A percentile compares a stretch with the other conserved stretches of the same genome.
These are phyloP conservation scores for Vitis hybrid DNA, from an alignment of 177 flowering plant species.

Conservation along the genomic window DNA sequence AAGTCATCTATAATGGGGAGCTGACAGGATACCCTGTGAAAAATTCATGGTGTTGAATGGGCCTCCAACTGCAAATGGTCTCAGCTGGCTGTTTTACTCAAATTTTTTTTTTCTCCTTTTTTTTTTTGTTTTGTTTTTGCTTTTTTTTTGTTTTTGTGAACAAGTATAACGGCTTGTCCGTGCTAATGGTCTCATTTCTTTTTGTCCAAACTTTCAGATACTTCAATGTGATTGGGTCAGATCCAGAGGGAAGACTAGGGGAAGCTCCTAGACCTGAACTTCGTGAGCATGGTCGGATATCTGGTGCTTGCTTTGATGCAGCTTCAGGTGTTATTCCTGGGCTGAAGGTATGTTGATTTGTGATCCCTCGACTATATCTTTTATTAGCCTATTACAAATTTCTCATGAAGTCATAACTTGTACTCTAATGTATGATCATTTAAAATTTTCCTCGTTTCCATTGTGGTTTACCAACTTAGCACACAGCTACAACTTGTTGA, in stretches of 20 bases:
- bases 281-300: conserved; percentile 97
- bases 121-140: not conserved
- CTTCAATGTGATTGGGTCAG: conserved; percentile 99
- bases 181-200: not conserved
- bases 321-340: conserved; percentile 82
- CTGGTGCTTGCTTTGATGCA: conserved; percentile 99
- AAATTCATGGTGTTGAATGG: not conserved
- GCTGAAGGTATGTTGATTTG: conserved; percentile 57
- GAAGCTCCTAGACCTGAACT: conserved; percentile 98
- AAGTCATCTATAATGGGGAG: no score
- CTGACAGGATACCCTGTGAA: no score
- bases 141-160: not conserved
- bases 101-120: not conserved
- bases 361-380: not conserved
- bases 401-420: not conserved
- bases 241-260: conserved; percentile 92
- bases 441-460: not conserved
- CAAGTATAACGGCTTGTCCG: not conserved
- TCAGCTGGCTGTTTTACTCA: not conserved
- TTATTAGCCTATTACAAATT: not conserved
- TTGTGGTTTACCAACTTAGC: not conserved
- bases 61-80: not conserved
- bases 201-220: conserved; percentile 47
- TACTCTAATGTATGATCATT: not conserved
- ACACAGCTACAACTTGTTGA: no score